Base-by-base conservation (phyloP, 2,329 filamentous ascomycete genomes). In the Hirsutella rhossiliensis region DNA sequence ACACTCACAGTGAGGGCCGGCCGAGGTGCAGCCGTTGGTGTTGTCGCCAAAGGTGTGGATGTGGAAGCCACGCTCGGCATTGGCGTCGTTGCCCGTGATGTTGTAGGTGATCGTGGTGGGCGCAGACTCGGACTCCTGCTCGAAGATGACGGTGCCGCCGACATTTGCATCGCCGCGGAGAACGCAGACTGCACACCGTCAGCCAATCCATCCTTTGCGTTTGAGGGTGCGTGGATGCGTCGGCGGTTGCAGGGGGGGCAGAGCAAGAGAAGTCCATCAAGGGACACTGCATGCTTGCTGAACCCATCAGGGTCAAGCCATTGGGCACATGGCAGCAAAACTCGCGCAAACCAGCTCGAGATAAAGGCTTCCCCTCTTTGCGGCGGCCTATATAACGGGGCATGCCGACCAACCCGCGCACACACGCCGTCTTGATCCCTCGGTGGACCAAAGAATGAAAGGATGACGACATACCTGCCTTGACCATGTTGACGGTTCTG, bases 31-130 rank as follows among this genome's bases (percentile, higher is more conserved):
- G 68, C 92, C 92, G 73, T 98, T 98, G 77, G 92, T 97, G 80
- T 97, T 97, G 79, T 97, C 92, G 66, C 92, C 92, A 62, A 95
- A 98, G 68, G 92, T 87, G 76, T 98, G 92, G 63, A 98, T 82
- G 78, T 98, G 92, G 78, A 97, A 88, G 69, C 87, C 92, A 71
- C 92, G 90, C 81, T 94, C 80, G 63, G 92, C 89, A 67, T 94
- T 95, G 71, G 90, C 62, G 64, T 97, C 89, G 71, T 96, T 76
- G 71, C 92, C 90, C 50, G 78, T 76, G 70, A 98, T 88, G 71
- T 96, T 80, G 82, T 86, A 98, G 62, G 83, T 78, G 73, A 98
- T 77, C 66, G 76, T 90, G 64, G 92, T 97, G 56, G 83, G 80
- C 58, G 78, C 69, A 59, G 73, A 78, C 77, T 96, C 92, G 65